These are phyloP conservation scores for Zymoseptoria pseudotritici DNA, from an alignment of 2,329 filamentous ascomycete species.

Conservation along the genomic window DNA sequence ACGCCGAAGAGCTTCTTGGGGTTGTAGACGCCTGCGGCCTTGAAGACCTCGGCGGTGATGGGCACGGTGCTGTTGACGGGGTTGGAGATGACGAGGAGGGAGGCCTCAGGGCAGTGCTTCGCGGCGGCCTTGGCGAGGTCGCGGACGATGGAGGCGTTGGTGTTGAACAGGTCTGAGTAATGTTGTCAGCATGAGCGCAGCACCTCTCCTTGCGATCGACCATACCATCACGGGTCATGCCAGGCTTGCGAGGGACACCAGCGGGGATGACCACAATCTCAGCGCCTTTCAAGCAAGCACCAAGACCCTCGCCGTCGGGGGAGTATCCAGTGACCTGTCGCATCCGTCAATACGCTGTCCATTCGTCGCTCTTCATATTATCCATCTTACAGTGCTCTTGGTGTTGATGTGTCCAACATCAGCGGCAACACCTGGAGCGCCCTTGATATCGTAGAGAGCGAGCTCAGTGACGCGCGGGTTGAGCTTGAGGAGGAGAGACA, in stretches of 20 bases:
- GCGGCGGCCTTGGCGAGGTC: conserved; percentile 94
- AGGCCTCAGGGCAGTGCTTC: conserved; percentile 81
- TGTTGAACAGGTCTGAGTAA: conserved; percentile 90
- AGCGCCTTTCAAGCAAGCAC: conserved; percentile 71
- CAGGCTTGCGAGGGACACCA: conserved; percentile 97
- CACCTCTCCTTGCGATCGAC: not conserved
- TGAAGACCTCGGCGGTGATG: conserved; percentile 95
- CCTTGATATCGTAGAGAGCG: conserved; percentile 94
- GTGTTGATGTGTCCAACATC: conserved; percentile 99
- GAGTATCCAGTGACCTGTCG: conserved; percentile 75
- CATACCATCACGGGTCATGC: conserved; percentile 91
- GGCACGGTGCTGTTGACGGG: conserved; percentile 99
- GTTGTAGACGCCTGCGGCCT: conserved; percentile 92
- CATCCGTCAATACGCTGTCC: conserved; percentile 11
- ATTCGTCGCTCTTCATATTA: not conserved
- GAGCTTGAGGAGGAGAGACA: conserved; percentile 97
- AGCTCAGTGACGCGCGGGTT: conserved; percentile 92
- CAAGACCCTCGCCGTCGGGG: conserved; percentile 60
- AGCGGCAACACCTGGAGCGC: conserved; percentile 92
- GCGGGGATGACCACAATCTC: conserved; percentile 97
- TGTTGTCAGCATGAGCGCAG: not conserved
- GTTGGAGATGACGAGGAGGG: conserved; percentile 97
- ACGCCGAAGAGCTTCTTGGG: conserved; percentile 98
- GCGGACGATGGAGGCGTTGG: conserved; percentile 98
- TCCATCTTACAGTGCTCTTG: conserved; percentile 61